These are phyloP conservation scores for Stenocarpella maydis DNA, from an alignment of 2,329 filamentous ascomycete species.

Conservation along the genomic window DNA sequence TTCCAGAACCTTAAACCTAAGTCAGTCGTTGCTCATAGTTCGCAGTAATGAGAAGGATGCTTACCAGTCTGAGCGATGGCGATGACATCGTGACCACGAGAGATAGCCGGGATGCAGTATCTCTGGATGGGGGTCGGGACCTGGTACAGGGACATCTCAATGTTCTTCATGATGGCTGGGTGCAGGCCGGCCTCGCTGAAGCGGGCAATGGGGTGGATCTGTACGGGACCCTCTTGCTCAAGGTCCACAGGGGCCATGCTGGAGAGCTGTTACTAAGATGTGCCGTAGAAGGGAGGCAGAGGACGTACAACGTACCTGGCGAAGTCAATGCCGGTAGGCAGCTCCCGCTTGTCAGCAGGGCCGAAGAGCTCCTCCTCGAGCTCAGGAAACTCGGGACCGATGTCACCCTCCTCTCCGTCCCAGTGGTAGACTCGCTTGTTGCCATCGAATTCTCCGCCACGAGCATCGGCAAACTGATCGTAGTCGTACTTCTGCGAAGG, in stretches of 20 bases:
- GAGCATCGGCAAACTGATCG: conserved; percentile 42
- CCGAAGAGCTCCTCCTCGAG: conserved; percentile 83
- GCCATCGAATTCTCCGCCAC: conserved; percentile 52
- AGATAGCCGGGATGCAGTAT: conserved; percentile 82
- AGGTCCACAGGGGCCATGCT: conserved; percentile 66
- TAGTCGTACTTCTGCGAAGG: conserved; percentile 59
- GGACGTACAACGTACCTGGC: conserved; percentile 58
- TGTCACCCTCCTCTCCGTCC: conserved; percentile 84
- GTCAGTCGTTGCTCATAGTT: background rate
- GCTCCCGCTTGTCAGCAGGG: conserved; percentile 56
- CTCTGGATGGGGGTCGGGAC: conserved; percentile 86
- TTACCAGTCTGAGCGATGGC: conserved; percentile 92
- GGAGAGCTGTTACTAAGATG: conserved; percentile 26
- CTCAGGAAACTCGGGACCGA: conserved; percentile 74
- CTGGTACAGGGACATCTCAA: conserved; percentile 75
- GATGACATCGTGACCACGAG: conserved; percentile 81
- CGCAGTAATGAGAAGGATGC: background rate
- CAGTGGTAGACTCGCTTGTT: conserved; percentile 80
- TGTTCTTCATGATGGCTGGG: conserved; percentile 81
- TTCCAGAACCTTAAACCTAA: conserved; percentile 80
- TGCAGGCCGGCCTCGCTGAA: conserved; percentile 86
- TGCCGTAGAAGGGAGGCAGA: background rate
- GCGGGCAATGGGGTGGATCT: conserved; percentile 58
- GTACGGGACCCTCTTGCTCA: conserved; percentile 62
- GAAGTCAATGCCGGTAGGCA: conserved; percentile 67